A percentile compares a stretch with the other conserved stretches of the same genome.
These are phyloP conservation scores for Knufia petricola DNA, from an alignment of 2,329 filamentous ascomycete genomes.

Conservation along the genomic window DNA sequence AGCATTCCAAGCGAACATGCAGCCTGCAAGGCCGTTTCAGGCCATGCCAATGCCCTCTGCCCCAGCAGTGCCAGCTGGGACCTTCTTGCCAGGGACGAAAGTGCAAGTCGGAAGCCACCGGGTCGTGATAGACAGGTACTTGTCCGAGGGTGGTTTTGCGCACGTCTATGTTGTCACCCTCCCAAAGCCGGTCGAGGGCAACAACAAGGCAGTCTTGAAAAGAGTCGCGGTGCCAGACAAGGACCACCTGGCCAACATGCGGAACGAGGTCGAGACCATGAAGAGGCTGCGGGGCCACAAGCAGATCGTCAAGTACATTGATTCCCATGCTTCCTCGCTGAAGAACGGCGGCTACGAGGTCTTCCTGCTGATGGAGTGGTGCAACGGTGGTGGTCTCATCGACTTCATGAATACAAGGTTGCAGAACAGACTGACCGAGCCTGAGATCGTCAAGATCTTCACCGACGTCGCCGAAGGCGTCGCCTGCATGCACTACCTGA, in stretches of 20 bases:
- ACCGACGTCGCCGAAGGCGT: slow-evolving; percentile 91
- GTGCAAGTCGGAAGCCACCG: slow-evolving; percentile 90
- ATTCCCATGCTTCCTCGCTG: slow-evolving; percentile 92
- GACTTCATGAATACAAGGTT: slow-evolving; percentile 99
- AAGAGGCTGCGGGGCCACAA: slow-evolving; percentile 96
- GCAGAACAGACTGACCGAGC: slow-evolving; percentile 92
- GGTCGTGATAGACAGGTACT: slow-evolving; percentile 90
- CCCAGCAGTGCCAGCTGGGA: slow-evolving; percentile 54
- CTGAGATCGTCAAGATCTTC: slow-evolving; percentile 95
- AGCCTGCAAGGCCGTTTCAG: slow-evolving; percentile 16
- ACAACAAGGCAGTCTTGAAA: slow-evolving; percentile 79
- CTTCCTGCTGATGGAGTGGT: slow-evolving; percentile 97
- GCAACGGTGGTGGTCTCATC: slow-evolving; percentile 86
- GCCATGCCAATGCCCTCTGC: slow-evolving; percentile 23
- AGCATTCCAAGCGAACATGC: slow-evolving; percentile 20
- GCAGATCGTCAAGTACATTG: slow-evolving; percentile 94
- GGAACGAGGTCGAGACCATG: slow-evolving; percentile 98
- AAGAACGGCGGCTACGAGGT: slow-evolving; percentile 93
- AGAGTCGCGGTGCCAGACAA: slow-evolving; percentile 94
- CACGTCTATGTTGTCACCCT: slow-evolving; percentile 95
- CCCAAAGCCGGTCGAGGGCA: slow-evolving; percentile 64
- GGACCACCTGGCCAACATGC: slow-evolving; percentile 87
- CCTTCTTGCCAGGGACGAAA: slow-evolving; percentile 87
- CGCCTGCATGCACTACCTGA: slow-evolving; percentile 97
- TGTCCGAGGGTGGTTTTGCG: slow-evolving; percentile 95